Conservation (phyloP, 2,329 filamentous ascomycete genomes). For the Fusarium duplospermum region DNA sequence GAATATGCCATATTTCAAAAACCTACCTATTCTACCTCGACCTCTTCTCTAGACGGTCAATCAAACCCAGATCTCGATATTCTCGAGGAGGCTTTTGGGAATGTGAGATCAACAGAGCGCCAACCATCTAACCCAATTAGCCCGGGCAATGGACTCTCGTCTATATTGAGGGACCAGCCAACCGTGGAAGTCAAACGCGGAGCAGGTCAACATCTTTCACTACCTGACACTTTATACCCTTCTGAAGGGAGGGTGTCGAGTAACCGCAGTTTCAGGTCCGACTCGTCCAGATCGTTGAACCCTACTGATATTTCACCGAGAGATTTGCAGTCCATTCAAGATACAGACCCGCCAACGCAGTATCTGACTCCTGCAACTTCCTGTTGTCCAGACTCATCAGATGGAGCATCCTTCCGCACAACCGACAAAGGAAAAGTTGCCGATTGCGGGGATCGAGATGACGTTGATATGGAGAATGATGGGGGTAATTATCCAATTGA, state of each 20-base stretch:
- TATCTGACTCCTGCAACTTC: neutral
- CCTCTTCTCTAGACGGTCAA: neutral
- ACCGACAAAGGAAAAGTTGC: neutral
- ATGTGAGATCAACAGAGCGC: neutral
- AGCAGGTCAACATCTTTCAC: neutral
- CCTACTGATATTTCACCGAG: neutral
- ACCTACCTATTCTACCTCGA: neutral
- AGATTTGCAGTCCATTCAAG: neutral
- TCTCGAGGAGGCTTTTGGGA: neutral
- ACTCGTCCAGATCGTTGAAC: neutral
- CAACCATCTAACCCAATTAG: neutral
- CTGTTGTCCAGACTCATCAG: neutral
- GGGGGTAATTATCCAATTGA: neutral
- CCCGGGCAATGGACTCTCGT: neutral
- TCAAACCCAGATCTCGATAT: accelerated
- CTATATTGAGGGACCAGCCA: neutral
- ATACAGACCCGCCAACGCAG: neutral
- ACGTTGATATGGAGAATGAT: neutral
- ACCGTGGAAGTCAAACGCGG: neutral
- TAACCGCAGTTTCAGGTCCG: neutral
- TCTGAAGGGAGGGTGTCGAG: neutral
- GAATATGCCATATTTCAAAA: neutral
- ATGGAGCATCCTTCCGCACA: neutral
- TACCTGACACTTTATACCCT: neutral
- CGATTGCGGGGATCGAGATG: neutral